Evolutionary conservation across 2,329 filamentous ascomycete species (phyloP), one percentile per base, ranked within the genome.

Genomic region (Mycosphaerelloides madeirae): DNA sequence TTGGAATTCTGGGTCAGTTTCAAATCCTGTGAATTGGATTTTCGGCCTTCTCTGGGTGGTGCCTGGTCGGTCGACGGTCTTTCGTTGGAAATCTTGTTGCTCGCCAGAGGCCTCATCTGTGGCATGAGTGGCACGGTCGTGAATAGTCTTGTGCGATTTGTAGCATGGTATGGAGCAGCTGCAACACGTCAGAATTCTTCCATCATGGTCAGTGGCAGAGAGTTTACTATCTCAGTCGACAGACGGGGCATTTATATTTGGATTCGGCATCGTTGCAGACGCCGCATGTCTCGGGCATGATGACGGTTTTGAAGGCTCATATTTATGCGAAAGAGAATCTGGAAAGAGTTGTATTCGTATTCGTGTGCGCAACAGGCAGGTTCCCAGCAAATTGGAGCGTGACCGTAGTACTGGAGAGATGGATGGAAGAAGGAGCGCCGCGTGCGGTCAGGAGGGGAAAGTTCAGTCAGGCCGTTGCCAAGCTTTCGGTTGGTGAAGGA

Each of bases 241-340:
- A 74, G 15, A 65, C 64, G n/a, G 70, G 69, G 53, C 72, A 75
- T 61, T 71, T 73, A 65, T 75, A 75, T 56, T 74, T 75, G 37
- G 68, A 69, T n/a, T 66, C 64, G 36, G 62, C 56, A 16, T 58
- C 57, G 31, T 65, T 56, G 58, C 72, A 75, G n/a, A 75, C 62
- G 33, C 65, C 66, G 47, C 72, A 75, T 11, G 61, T 49, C 6
- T 61, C 58, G 13, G 59, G 45, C 68, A 71, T 56, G 9, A 25
- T 25, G 22, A 25, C 22, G 22, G 9, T 67, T 5, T 34, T 43
- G 42, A 41, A 36, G 43, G 15, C n/a, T 33, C 51, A 52, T 52
- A 14, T 4, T 41, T 46, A 25, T 25, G 22, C 22, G 22, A n/a
- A n/a, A n/a, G n/a, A n/a, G n/a, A n/a, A n/a, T n/a, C n/a, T n/a